Base-by-base conservation (phyloP, 208 protist genomes). In the Leishmania tropica region DNA sequence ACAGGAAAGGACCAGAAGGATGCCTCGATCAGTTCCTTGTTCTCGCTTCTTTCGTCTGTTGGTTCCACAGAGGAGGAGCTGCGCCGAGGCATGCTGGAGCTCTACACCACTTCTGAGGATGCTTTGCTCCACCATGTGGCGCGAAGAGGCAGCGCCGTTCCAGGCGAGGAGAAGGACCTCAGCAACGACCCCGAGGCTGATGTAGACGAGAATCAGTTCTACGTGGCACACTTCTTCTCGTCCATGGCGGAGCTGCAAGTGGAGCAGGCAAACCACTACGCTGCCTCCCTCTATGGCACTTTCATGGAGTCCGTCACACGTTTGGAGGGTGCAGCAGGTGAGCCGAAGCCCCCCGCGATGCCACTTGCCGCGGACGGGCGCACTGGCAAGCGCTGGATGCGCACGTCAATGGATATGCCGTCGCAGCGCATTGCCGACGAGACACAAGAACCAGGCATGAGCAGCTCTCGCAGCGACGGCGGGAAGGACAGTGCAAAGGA, bases 251-350 rank as follows among this genome's bases (percentile, higher is more conserved):
- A 84, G 40, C 71, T 90, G 51, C 76, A 90, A 45, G 67, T 90
- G 37, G 81, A 80, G 74, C 79, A 60, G 45, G 88, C 82, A 7
- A 84, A 85, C 71, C 7, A 81, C 35, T 78, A 68, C 53, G 84
- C 90, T 1, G 53, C 56, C 47, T 54, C 60, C 7, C 76, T 94
- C 15, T 88, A 75, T 72, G 53, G 21, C 37, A 75, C 72, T 11
- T 92, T 94, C 75, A 87, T 89, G 82, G 42, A 60, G 15, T 67
- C 86, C 5, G 90, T 92, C 47, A 81, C 83, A 54, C 80, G 86
- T 83, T 58, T 68, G 79, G 21, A 80, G 81, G n/a, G 53, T 84
- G 54, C 28, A 28, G 53, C n/a, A 64, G 1, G 65, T 45, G 31
- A 2, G 58, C 35, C 42, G 60, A 79, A 67, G 37, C 19, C 5